Base-by-base conservation (phyloP, 176 grass and related monocot species). In the Oryza meridionalis region DNA sequence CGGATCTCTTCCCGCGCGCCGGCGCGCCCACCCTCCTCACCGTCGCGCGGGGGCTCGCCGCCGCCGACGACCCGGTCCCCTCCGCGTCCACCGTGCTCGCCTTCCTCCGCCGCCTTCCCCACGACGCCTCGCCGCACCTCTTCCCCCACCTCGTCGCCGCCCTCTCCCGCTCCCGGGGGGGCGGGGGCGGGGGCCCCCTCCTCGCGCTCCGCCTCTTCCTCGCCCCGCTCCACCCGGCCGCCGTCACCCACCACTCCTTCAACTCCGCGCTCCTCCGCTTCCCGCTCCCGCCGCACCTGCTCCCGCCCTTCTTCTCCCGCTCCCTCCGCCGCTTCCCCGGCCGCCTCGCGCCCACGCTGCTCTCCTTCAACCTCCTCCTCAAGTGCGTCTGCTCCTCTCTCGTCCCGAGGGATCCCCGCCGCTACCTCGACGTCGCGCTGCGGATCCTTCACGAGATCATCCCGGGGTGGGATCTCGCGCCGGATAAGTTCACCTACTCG, bases 401-500 rank as follows among this genome's bases (percentile, higher is more conserved):
- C n/a, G 77, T 33, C 5, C 71, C 71, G 6, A 80, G 58, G 27
- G 77, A 80, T 37, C 78, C 55, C 53, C 35, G 50, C 3, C 71
- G 83, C 25, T 94, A 90, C 64, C 69, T 93, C 33, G 13, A 66
- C 49, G 37, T 86, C 21, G 79, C 84, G 0, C 2, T 94, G 3
- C 81, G 69, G n/a, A 31, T 95, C 22, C 67, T 95, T 6, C 87
- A 92, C 11, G 85, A 87, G 38, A 55, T 67, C 27, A 86, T 90
- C 38, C 91, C 91, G 0, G 70, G 75, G 13, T 84, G 95, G 15
- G 78, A 90, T 27, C 89, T 92, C 29, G 50, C 33, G 16, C 96
- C 93, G 9, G 96, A 98, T 76, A 90, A 92, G 33, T 98, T 95
- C 89, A 94, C 91, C 35, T 98, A 98, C 73, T 98, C 96, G 7